These are phyloP conservation scores for Begonia loranthoides DNA, from an alignment of 306 rosid species.

Conservation along the genomic window DNA sequence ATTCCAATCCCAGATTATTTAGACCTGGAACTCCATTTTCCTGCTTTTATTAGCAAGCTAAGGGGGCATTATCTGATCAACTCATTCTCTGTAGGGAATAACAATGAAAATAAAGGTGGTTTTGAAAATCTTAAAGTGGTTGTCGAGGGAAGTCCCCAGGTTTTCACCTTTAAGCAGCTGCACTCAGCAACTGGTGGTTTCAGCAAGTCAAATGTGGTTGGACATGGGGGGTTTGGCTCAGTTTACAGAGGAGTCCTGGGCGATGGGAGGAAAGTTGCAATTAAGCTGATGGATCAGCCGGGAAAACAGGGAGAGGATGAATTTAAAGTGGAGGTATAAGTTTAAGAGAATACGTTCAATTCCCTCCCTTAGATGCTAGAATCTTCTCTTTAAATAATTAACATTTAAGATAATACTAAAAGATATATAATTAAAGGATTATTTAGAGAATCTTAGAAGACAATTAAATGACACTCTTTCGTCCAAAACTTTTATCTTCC, in stretches of 20 bases:
- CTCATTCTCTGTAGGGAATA: slow-evolving; percentile 32
- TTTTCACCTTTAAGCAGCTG: slow-evolving; percentile 84
- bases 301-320: slow-evolving; percentile 95
- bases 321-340: slow-evolving; percentile 72
- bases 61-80: slow-evolving; percentile 16
- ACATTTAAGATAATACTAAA: no score
- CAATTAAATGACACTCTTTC: neutral
- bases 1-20: no score
- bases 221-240: slow-evolving; percentile 77
- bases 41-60: slow-evolving; percentile 11
- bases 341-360: slow-evolving; percentile 3
- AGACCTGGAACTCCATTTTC: neutral
- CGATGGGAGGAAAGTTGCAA: slow-evolving; percentile 74
- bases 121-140: slow-evolving; percentile 42
- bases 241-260: slow-evolving; percentile 81
- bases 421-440: no score
- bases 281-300: slow-evolving; percentile 82
- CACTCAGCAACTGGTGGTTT: slow-evolving; percentile 83
- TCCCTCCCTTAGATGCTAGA: no score
- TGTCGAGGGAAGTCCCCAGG: slow-evolving; percentile 54
- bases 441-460: neutral
- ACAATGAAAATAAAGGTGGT: slow-evolving; percentile 30
- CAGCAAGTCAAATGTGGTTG: slow-evolving; percentile 84
- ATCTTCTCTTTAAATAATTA: no score
- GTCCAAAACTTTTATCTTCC: no score